These are phyloP conservation scores for Panus rudis DNA, from an alignment of 768 basidiomycete species.

Conservation along the genomic window DNA sequence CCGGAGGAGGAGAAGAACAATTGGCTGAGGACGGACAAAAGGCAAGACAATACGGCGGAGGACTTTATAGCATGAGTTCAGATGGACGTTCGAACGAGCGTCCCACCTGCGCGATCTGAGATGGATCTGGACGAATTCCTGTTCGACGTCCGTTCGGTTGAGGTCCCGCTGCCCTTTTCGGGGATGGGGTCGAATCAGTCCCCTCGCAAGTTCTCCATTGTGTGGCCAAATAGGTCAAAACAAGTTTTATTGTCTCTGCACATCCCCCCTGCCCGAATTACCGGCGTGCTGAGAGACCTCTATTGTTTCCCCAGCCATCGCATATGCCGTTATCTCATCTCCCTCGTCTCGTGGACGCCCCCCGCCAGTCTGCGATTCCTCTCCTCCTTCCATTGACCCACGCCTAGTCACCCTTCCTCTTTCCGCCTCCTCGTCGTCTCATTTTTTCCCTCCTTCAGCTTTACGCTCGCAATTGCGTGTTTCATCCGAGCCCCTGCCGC, in stretches of 20 bases:
- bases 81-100: slow-evolving; percentile 20
- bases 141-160: slow-evolving; percentile 11
- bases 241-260: slow-evolving; percentile 12
- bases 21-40: slow-evolving; percentile 52
- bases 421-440: not conserved
- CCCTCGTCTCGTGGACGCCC: no score
- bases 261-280: slow-evolving; percentile 13
- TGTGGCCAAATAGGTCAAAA: slow-evolving; percentile 17
- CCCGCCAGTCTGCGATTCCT: slow-evolving; percentile 15
- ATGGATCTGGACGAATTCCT: slow-evolving; percentile 20
- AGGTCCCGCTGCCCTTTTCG: slow-evolving; percentile 19
- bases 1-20: slow-evolving; percentile 52
- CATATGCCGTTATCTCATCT: slow-evolving; percentile 22
- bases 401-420: slow-evolving; percentile 15
- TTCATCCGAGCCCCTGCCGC: not conserved
- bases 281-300: slow-evolving; percentile 13
- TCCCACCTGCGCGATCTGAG: slow-evolving; percentile 12
- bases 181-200: slow-evolving; percentile 6
- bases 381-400: slow-evolving; percentile 13
- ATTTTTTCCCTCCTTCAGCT: not conserved
- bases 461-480: no score
- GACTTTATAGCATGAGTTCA: slow-evolving; percentile 25
- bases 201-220: slow-evolving; percentile 16
- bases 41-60: slow-evolving; percentile 23
- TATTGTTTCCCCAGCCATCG: slow-evolving; percentile 13